Base-by-base conservation (phyloP, 2,329 filamentous ascomycete species). In the Ophiostoma ips region DNA sequence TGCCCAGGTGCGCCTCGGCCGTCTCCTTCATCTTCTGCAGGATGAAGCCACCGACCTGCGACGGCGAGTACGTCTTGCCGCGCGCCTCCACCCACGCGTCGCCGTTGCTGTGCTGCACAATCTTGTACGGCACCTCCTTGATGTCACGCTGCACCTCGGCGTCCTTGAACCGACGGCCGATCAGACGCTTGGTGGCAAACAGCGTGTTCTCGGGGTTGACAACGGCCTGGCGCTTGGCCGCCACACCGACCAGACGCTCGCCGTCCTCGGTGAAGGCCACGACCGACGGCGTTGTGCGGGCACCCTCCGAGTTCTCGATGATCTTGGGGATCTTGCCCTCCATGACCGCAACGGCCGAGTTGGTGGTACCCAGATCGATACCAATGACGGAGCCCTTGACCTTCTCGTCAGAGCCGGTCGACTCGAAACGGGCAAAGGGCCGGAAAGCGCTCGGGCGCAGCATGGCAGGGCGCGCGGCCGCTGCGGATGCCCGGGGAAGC, bases 21-120 rank as follows among this genome's bases (percentile, higher is more conserved):
- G 90, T 96, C 77, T 95, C 90, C 81, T 94, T 95, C 90, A 95
- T 95, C 83, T 72, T 95, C 69, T 88, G 83, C 62, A 96, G 79
- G 58, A 95, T 77, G 69, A 95, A 95, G 64, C 89, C 90, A 78
- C 90, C 90, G 57, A 96, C 87, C 71, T 96, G 90, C n/a, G 89
- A 95, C 52, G 90, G 90, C 58, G 89, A 95, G 77, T 95, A 95
- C 70, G 89, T 94, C 71, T 95, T 81, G 64, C 83, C 88, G 60
- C 88, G 87, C 60, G 89, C 86, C 69, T 89, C 81, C 56, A 96
- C 84, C 90, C 90, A 95, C 56, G 90, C 90, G 65, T 95, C 90
- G 60, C 90, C 90, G 67, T 95, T 95, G 72, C 73, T 81, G 80
- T 95, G 90, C 73, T 95, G 88, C 53, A 95, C 83, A 60, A 96